Base-by-base conservation (phyloP, 1,139 yeast genomes). In the Saccharomyces hybrid region DNA sequence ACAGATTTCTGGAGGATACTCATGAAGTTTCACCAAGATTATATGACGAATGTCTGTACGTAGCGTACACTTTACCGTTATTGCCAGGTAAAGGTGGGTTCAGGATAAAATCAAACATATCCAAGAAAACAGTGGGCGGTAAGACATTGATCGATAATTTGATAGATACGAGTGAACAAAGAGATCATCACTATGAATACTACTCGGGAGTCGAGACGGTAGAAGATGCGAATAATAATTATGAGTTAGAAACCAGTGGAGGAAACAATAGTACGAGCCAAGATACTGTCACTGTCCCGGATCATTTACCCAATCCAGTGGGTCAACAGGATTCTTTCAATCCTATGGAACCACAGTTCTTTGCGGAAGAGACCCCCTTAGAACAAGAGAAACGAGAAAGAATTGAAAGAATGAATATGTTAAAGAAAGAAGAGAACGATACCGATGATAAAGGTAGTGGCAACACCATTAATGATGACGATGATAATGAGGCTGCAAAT, bases 161-260 rank as follows among this genome's bases (percentile, higher is more conserved):
- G 64, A 87, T 91, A 57, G 88, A 88, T 64, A 80, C 80, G 49
- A 83, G 88, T 51, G 97, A 90, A 69, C 90, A 84, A 65, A 78
- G 88, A 44, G 96, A 90, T 71, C 96, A 91, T 68, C 88, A 90
- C 67, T 90, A 84, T 67, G 97, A 90, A 65, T 91, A 88, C 67
- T 90, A 84, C 65, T 86, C 96, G 1, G 96, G 96, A 5, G 87
- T 82, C 2, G 88, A 83, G 60, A 80, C 85, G 0, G 80, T 83
- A 0, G 86, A 82, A 59, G 86, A 82, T 67, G 83, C 82, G 6
- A 78, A 80, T 57, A 82, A 81, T 62, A 80, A 80, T 61, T 77
- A 68, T 55, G 73, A 70, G 47, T 62, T 71, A 19, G 72, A 71
- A 51, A 42, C 58, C 14, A 47, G 31, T 48, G 59, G 51, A 38